Evolutionary conservation across 805 yeast species (phyloP).

Genomic region (Schwanniomyces sp.): DNA sequence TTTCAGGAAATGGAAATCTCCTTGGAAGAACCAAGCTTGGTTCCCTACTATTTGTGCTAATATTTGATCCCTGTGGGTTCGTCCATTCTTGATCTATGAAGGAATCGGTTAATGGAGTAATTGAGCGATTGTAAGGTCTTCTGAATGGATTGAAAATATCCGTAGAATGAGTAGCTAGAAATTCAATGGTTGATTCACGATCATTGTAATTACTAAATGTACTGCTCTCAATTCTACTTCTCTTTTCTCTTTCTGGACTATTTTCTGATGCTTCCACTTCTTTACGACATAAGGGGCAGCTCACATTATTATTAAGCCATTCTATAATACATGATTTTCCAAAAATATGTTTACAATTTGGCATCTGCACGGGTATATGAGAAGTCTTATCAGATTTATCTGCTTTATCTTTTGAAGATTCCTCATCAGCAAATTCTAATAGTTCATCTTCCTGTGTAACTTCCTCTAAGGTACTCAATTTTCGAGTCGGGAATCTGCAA

Average conservation of each 20-base stretch:
- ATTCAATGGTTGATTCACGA: conserved; percentile 18
- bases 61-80: conserved; percentile 15
- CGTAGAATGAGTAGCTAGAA: conserved; percentile 28
- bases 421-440: conserved; percentile 25
- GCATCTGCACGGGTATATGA: conserved; percentile 41
- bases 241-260: conserved; percentile 14
- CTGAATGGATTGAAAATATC: conserved; percentile 38
- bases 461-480: conserved; percentile 16
- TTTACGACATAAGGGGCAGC: conserved; percentile 43
- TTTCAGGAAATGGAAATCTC: conserved; percentile 25
- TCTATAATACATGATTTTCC: conserved; percentile 42
- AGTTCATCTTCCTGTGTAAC: conserved; percentile 21
- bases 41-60: conserved; percentile 9
- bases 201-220: conserved; percentile 15
- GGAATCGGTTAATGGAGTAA: conserved; percentile 41
- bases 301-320: conserved; percentile 39
- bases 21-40: conserved; percentile 32
- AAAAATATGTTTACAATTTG: conserved; percentile 41
- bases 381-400: conserved; percentile 11
- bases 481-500: conserved; percentile 26
- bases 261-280: conserved; percentile 28
- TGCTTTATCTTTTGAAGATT: conserved; percentile 9
- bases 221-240: conserved; percentile 12
- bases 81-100: conserved; percentile 36
- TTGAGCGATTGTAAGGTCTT: conserved; percentile 32